Base-by-base conservation (phyloP, 352 stramenopile species). In the Phytophthora idaei region DNA sequence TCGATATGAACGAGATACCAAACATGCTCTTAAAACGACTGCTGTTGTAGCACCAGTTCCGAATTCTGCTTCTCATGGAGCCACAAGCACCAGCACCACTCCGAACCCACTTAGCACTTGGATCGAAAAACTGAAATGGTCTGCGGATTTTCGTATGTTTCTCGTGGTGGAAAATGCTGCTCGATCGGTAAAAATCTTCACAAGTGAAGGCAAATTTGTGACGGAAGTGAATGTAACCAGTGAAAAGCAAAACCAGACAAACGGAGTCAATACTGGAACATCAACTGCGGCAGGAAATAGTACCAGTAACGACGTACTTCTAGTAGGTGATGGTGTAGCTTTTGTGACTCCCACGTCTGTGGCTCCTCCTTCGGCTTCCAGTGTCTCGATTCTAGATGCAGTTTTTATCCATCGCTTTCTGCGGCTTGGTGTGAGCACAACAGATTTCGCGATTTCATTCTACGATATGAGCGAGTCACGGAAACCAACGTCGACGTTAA, bases 381-480 rank as follows among this genome's bases (percentile, higher is more conserved):
- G 78, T 14, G 65, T 90, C 4, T 89, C 89, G 32, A 81, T 92
- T 17, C 52, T 94, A 14, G 85, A 92, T 11, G 83, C 87, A 12
- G 80, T 80, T 17, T 92, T 92, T 55, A 67, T 92, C 15, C 57
- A 77, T 45, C 78, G 81, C 28, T 88, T 86, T 47, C 57, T 81
- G 53, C 85, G 86, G 57, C 67, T 95, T 8, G 80, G 76, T 1
- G 68, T 92, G 39, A 91, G 83, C 45, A 90, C 83, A 15, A 90
- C 87, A 11, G 82, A 95, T 65, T 91, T 92, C 67, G 63, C 73
- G 3, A 92, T 95, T 55, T 87, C 87, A n/a, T 95, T 95, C 49
- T 95, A 90, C 57, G 79, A 78, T 41, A 81, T 90, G 71, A 77
- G 82, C 27, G 82, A 92, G n/a, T 78, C 83, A 17, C 71, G 73